Evolutionary conservation across 108 stramenopile species (phyloP).

Genomic region (Cyclotella cryptica): DNA sequence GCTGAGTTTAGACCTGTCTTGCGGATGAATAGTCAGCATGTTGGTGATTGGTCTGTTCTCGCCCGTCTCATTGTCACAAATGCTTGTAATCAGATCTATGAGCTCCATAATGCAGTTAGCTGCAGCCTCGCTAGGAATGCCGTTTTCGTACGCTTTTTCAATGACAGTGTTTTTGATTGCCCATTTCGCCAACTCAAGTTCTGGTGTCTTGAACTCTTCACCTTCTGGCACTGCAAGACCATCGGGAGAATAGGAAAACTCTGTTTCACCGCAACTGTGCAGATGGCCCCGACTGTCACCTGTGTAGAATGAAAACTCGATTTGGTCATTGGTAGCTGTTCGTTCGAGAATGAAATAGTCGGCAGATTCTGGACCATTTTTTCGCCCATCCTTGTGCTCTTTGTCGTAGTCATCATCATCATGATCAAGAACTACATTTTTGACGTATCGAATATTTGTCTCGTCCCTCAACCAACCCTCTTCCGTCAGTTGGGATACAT

Average conservation of each 20-base stretch:
- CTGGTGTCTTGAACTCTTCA: slow-evolving; percentile 1
- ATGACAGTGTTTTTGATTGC: background rate
- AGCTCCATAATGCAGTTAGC: background rate
- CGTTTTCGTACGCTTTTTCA: background rate
- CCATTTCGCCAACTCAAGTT: slow-evolving; percentile 5
- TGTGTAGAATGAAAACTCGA: background rate
- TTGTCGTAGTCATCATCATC: background rate
- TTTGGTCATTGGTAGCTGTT: background rate
- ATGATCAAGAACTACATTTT: background rate
- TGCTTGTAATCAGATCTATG: background rate
- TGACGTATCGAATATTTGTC: background rate
- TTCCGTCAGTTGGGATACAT: background rate
- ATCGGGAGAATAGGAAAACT: background rate
- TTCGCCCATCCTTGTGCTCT: background rate
- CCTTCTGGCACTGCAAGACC: background rate
- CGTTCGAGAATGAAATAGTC: background rate
- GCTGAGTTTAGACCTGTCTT: too few species aligned
- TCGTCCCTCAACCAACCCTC: slow-evolving; percentile 1
- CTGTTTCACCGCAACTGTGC: background rate
- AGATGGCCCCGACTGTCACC: background rate
- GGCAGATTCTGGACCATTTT: too few species aligned
- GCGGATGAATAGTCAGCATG: background rate
- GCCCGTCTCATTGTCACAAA: background rate
- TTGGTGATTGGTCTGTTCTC: background rate
- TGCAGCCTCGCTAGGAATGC: background rate